Evolutionary conservation across 2,329 filamentous ascomycete genomes (phyloP).

Genomic region (Didymella lethalis): DNA sequence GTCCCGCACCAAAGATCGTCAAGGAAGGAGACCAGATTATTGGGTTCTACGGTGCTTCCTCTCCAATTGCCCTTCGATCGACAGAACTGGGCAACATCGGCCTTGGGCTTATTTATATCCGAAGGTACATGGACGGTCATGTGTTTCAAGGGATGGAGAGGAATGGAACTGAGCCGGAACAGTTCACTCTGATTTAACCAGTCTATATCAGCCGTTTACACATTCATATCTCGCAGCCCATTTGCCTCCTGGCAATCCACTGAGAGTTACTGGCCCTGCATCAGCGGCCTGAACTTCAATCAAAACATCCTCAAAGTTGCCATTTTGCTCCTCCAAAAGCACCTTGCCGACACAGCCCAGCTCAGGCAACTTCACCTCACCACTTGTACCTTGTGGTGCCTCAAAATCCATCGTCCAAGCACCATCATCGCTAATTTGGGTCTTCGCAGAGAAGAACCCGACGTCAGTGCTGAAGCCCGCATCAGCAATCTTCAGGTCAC

Average conservation of each 20-base stretch:
- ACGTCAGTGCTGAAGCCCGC: slow-evolving; percentile 51
- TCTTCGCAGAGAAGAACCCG: slow-evolving; percentile 50
- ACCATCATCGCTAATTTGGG: slow-evolving; percentile 25
- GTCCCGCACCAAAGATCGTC: too few species aligned
- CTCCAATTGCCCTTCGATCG: too few species aligned
- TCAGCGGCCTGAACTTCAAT: slow-evolving; percentile 27
- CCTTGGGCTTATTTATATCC: background rate
- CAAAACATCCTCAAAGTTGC: slow-evolving; percentile 27
- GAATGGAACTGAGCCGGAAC: too few species aligned
- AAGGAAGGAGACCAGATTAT: too few species aligned
- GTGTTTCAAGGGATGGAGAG: too few species aligned
- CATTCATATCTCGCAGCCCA: slow-evolving; percentile 28
- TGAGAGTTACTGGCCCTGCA: slow-evolving; percentile 21
- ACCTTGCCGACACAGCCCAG: slow-evolving; percentile 32
- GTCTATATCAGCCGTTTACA: too few species aligned
- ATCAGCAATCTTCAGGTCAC: slow-evolving; percentile 47
- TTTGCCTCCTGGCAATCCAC: slow-evolving; percentile 32
- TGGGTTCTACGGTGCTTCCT: background rate
- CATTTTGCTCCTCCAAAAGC: slow-evolving; percentile 28
- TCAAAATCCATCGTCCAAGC: slow-evolving; percentile 39
- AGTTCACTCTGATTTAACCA: background rate
- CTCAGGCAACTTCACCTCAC: slow-evolving; percentile 38
- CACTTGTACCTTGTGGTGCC: slow-evolving; percentile 41
- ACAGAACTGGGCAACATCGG: too few species aligned
- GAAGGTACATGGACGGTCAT: background rate